Evolutionary conservation across 2,329 filamentous ascomycete species (phyloP).

Genomic region (Aspergillus persii): DNA sequence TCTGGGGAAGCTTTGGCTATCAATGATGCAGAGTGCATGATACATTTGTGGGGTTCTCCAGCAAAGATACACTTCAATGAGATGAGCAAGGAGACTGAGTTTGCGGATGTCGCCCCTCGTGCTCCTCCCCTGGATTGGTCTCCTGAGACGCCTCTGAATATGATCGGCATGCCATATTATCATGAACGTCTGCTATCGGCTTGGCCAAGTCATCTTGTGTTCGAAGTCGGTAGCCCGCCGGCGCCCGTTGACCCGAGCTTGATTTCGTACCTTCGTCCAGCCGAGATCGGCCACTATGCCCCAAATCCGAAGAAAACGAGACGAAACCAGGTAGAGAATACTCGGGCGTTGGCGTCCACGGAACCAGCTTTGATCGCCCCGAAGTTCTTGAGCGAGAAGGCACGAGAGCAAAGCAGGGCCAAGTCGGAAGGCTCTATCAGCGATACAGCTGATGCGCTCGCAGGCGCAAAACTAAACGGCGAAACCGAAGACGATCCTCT

Average conservation of each 20-base stretch:
- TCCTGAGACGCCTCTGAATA: slow-evolving; percentile 74
- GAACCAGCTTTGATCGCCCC: slow-evolving; percentile 68
- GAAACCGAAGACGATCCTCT: slow-evolving; percentile 79
- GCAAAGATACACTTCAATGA: slow-evolving; percentile 85
- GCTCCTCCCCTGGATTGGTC: slow-evolving; percentile 67
- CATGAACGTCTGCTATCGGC: slow-evolving; percentile 81
- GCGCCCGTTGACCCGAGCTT: slow-evolving; percentile 70
- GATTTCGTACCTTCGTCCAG: slow-evolving; percentile 64
- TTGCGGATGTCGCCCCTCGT: slow-evolving; percentile 66
- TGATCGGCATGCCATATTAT: slow-evolving; percentile 90
- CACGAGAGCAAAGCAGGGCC: slow-evolving; percentile 58
- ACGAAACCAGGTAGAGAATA: slow-evolving; percentile 81
- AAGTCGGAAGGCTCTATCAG: slow-evolving; percentile 38
- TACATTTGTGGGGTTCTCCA: slow-evolving; percentile 87
- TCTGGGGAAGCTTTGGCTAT: slow-evolving; percentile 84
- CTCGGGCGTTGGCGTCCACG: slow-evolving; percentile 60
- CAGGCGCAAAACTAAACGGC: slow-evolving; percentile 66
- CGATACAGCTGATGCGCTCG: slow-evolving; percentile 64
- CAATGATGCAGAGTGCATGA: slow-evolving; percentile 71
- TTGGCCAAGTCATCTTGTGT: slow-evolving; percentile 81
- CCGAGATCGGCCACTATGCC: slow-evolving; percentile 75
- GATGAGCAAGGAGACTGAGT: slow-evolving; percentile 72
- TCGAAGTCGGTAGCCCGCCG: slow-evolving; percentile 81
- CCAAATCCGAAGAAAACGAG: slow-evolving; percentile 70
- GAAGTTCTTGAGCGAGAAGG: slow-evolving; percentile 93